Evolutionary conservation across 2,329 filamentous ascomycete species (phyloP), one percentile per base, ranked within the genome.

Genomic region (Didymella glomerata): DNA sequence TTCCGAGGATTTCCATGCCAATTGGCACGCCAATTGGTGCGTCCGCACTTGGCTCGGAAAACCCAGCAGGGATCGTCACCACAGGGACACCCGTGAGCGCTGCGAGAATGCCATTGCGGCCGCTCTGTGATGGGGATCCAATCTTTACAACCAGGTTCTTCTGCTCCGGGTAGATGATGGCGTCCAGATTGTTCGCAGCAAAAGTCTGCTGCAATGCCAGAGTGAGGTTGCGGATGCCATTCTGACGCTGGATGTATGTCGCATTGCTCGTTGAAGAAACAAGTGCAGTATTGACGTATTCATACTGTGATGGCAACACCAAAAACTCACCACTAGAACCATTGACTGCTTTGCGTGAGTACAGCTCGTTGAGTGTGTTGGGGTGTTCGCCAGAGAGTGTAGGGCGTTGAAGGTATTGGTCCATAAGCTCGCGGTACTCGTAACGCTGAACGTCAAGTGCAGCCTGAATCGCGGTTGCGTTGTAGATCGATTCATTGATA

Each of bases 111-210:
- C 84, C 84, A 63, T 86, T 90, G 2, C 87, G 78, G 1, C 86
- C 86, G n/a, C 77, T 77, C 73, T 90, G 87, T 0, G 81, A 83
- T 0, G 82, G 78, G 0, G 82, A 81, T 3, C 86, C 86, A 24
- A 88, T 72, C 45, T 82, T 81, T 2, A 88, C 86, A 6, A 87
- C 85, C 1, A 89, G 81, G 53, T 88, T 88, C 68, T 83, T 83
- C 67, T 90, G 87, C 68, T 89, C 83, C 0, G 87, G 87, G 71
- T 89, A 90, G 65, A 88, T 82, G 34, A 89, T 66, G 0, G 83
- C 86, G 68, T 88, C 84, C 14, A 90, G 77, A 0, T 72, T 60
- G 61, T 86, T 76, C 0, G 67, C 56, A 0, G 75, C 69, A 59
- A 89, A 87, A 0, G 84, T 86, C 3, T 73, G 61, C n/a, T 78